Base-by-base conservation (phyloP, 2,329 filamentous ascomycete species). In the Penicillium sp. region DNA sequence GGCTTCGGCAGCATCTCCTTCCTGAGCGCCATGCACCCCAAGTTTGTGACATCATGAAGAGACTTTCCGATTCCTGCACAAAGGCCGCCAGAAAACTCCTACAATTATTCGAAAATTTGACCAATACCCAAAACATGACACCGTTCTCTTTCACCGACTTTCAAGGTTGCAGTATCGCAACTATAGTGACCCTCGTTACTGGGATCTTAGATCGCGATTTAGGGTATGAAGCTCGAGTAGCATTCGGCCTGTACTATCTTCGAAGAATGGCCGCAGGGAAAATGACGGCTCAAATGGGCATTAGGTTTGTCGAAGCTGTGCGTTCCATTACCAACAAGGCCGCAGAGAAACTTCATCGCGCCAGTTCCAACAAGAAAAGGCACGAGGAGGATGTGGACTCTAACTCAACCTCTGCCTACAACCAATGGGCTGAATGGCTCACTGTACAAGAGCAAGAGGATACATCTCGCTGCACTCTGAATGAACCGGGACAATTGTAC, bases 131-230 rank as follows among this genome's bases (percentile, higher is more conserved):
- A 3, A 76, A 76, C 9, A 72, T 75, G n/a, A 73, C 73, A 2
- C 70, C 72, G 0, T 78, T 79, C 53, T 78, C 76, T 0, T 79
- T 79, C 51, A 77, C 76, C 4, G 76, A 79, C 62, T 78, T 79
- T 24, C 76, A 79, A 54, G 76, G 75, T 13, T 78, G 76, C 59
- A 78, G 76, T 40, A 77, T 75, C 17, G 76, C 76, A 4, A 78
- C 74, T 1, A 78, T 78, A 26, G 71, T 78, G 7, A 68, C 73
- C 4, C 59, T 79, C 12, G 63, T 79, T 2, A 66, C 74, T 3
- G 76, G 76, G 0, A 76, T 79, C 17, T 59, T 76, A 6, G 72
- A 76, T n/a, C 67, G 74, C 1, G 75, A 78, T 56, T 68, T 73
- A 0, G 70, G 65, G 4, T 78, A 76, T 22, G 68, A 73, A 3